phyloP scores from a whole-genome alignment of 2,329 filamentous ascomycete genomes.

The Fusarium graminum region DNA sequence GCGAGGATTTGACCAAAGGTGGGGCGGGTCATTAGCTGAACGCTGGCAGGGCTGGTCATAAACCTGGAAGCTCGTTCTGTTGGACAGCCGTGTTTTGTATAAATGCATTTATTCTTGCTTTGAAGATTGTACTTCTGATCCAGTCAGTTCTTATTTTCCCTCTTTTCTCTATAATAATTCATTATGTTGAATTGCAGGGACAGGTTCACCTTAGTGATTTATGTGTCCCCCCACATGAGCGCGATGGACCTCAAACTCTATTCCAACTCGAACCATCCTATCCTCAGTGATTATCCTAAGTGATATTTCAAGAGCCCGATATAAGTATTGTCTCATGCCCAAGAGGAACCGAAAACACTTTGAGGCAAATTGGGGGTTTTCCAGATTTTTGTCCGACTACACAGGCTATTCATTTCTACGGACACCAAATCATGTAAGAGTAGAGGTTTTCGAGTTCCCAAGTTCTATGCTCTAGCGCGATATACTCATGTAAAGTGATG shows the following conservation, averaged over 20 bases:
- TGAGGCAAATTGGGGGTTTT: too few species aligned
- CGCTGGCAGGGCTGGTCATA: background rate
- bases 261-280: background rate
- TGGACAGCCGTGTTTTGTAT: background rate
- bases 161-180: too few species aligned
- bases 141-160: too few species aligned
- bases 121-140: background rate
- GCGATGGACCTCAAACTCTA: background rate
- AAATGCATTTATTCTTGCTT: background rate
- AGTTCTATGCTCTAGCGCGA: background rate
- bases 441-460: background rate
- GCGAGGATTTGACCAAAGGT: conserved; percentile 5
- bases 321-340: background rate
- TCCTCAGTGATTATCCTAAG: too few species aligned
- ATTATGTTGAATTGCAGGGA: too few species aligned
- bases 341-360: background rate
- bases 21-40: conserved; percentile 11
- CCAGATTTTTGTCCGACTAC: background rate
- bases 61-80: background rate
- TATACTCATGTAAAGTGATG: background rate
- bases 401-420: too few species aligned
- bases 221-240: background rate
- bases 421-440: background rate
- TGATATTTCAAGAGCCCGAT: background rate
- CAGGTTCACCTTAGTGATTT: too few species aligned